A percentile compares a stretch with the other conserved stretches of the same genome.
Evolutionary conservation across 1,139 yeast genomes (phyloP).

Genomic region (Yamadazyma trypodendri): DNA sequence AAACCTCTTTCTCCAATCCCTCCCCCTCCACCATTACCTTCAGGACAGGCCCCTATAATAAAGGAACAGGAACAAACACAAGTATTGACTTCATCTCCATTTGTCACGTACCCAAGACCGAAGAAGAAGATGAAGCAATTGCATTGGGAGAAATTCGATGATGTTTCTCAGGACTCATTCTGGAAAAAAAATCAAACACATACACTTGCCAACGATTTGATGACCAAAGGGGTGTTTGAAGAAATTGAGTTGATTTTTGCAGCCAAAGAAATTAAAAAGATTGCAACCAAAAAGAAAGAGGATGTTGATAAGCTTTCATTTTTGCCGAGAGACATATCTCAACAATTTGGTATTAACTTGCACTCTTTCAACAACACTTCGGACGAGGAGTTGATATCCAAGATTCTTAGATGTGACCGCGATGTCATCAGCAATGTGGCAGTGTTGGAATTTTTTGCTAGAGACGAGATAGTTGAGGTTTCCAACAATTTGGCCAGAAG

Average conservation of each 20-base stretch:
- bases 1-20: conserved; percentile 20
- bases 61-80: conserved; percentile 15
- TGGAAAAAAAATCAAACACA: conserved; percentile 50
- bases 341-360: conserved; percentile 75
- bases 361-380: conserved; percentile 55
- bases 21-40: conserved; percentile 22
- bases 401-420: conserved; percentile 63
- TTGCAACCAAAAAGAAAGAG: conserved; percentile 48
- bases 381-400: conserved; percentile 56
- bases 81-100: conserved; percentile 33
- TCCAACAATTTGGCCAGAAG: conserved; percentile 62
- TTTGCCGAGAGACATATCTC: conserved; percentile 69
- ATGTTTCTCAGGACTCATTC: conserved; percentile 55
- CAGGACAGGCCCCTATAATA: conserved; percentile 8
- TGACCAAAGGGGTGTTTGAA: conserved; percentile 69
- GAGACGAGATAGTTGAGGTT: conserved; percentile 65
- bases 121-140: conserved; percentile 75
- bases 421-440: conserved; percentile 56
- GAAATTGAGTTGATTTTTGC: conserved; percentile 76
- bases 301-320: conserved; percentile 56
- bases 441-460: conserved; percentile 68
- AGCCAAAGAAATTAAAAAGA: conserved; percentile 68
- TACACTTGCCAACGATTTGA: conserved; percentile 56
- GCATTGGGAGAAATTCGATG: conserved; percentile 81
- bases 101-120: conserved; percentile 69